Conservation (phyloP, 306 rosid genomes). For the Inga leiocalycina region DNA sequence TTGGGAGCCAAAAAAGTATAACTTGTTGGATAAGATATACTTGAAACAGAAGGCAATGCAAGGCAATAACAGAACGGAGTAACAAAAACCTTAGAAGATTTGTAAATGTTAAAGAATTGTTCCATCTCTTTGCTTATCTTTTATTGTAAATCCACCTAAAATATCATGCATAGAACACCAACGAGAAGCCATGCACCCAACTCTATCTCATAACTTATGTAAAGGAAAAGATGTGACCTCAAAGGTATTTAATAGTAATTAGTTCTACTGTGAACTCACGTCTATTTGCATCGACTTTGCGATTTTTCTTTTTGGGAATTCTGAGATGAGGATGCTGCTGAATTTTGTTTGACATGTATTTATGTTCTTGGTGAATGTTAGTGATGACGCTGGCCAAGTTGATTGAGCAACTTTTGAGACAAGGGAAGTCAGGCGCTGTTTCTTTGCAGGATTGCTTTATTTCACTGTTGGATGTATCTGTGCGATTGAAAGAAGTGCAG, state of each 20-base stretch:
- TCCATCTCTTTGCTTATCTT: neutral
- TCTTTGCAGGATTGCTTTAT: slow-evolving; percentile 60
- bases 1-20: neutral
- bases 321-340: neutral
- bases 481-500: slow-evolving; percentile 58
- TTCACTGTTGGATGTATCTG: slow-evolving; percentile 65
- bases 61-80: neutral
- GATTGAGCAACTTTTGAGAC: slow-evolving; percentile 63
- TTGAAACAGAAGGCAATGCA: neutral
- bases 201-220: neutral
- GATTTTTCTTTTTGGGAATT: neutral
- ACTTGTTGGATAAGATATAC: neutral
- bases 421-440: slow-evolving; percentile 54
- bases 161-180: neutral
- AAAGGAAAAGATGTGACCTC: neutral
- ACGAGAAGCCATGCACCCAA: neutral
- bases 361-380: slow-evolving; percentile 40
- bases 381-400: slow-evolving; percentile 70
- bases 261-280: neutral
- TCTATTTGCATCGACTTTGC: neutral
- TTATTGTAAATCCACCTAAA: neutral
- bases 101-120: neutral
- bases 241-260: neutral
- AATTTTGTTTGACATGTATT: slow-evolving; percentile 1
- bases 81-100: neutral